A percentile compares a stretch with the other conserved stretches of the same genome.
Conservation (phyloP, 495 filamentous ascomycete species). For the Penicillium flavigenum region DNA sequence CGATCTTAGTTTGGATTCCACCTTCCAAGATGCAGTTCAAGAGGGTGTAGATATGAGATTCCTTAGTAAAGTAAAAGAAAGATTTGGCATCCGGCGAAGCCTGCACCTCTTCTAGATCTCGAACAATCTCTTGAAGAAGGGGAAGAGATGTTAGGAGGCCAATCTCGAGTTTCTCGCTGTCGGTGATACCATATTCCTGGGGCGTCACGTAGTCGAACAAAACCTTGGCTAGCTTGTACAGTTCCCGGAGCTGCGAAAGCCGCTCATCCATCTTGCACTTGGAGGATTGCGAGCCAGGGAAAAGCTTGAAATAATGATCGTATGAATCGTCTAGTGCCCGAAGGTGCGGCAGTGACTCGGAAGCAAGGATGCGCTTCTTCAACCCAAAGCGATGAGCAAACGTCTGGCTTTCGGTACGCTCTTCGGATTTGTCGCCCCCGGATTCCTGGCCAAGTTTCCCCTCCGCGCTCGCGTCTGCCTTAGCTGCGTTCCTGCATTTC, state of each 20-base stretch:
- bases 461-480: conserved; percentile 35
- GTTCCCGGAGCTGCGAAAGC: conserved; percentile 81
- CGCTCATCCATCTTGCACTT: conserved; percentile 82
- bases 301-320: conserved; percentile 82
- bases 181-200: conserved; percentile 94
- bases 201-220: conserved; percentile 98
- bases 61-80: conserved; percentile 99
- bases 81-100: conserved; percentile 89
- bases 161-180: conserved; percentile 95
- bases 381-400: conserved; percentile 51
- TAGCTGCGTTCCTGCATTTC: conserved; percentile 23
- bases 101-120: conserved; percentile 95
- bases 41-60: conserved; percentile 96
- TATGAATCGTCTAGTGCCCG: conserved; percentile 49
- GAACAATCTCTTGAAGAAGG: conserved; percentile 90
- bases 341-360: conserved; percentile 47
- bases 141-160: conserved; percentile 91
- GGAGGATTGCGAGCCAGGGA: conserved; percentile 70
- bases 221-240: conserved; percentile 90
- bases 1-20: conserved; percentile 88
- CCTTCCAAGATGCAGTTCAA: conserved; percentile 97
- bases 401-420: conserved; percentile 37
- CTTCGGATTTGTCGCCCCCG: conserved; percentile 32
- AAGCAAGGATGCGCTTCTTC: conserved; percentile 41
- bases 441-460: conserved; percentile 27